Evolutionary conservation across 768 basidiomycete genomes (phyloP).

Genomic region (Calocera cornea): DNA sequence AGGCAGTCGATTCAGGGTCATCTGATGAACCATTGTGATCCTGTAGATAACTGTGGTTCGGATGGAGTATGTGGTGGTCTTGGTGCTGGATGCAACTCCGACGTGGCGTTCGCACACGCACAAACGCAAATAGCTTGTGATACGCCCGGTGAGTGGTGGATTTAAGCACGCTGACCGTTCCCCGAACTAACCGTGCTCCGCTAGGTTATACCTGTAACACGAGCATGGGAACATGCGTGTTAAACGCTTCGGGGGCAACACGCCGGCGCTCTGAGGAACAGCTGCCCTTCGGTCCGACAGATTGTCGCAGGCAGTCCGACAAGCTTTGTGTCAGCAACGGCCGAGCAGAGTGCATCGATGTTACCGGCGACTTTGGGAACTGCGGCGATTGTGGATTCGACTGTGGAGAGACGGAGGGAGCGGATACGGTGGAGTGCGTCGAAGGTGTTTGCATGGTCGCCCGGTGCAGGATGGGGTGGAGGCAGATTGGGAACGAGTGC

Average conservation of each 20-base stretch:
- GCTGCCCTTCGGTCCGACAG: not conserved
- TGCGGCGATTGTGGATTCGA: not conserved
- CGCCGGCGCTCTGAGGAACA: not conserved
- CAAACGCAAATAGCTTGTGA: not conserved
- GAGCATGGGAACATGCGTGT: not conserved
- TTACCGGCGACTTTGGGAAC: not conserved
- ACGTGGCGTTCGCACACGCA: not conserved
- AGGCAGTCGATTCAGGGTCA: no score
- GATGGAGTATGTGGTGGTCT: not conserved
- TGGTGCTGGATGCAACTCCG: not conserved
- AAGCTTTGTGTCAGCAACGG: not conserved
- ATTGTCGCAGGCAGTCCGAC: not conserved
- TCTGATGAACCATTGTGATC: no score
- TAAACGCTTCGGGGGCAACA: not conserved
- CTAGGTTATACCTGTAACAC: not conserved
- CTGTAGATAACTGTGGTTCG: not conserved
- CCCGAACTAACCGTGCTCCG: not conserved
- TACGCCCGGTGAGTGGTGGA: not conserved
- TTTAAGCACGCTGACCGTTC: not conserved
- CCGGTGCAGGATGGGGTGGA: not conserved
- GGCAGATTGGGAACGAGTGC: not conserved
- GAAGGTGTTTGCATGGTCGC: not conserved
- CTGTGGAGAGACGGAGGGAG: not conserved
- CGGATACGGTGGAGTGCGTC: not conserved
- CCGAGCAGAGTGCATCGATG: not conserved